Percentiles rank a stretch among this genome's conserved stretches.
Evolutionary conservation across 768 basidiomycete species (phyloP).

Genomic region (Terana coerulea): DNA sequence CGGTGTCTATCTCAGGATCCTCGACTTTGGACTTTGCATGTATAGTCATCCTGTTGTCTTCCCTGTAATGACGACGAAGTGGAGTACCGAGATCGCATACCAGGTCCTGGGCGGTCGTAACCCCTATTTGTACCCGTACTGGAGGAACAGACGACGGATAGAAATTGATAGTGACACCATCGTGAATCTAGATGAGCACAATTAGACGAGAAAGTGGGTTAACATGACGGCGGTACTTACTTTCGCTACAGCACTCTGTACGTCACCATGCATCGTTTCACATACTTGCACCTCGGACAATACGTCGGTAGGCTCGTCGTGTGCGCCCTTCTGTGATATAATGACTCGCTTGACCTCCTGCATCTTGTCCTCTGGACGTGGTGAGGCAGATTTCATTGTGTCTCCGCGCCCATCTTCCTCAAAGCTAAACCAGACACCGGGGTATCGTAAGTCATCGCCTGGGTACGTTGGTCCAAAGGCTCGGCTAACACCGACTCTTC

Average conservation of each 20-base stretch:
- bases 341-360: constrained; percentile 78
- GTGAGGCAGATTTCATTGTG: constrained; percentile 31
- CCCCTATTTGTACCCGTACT: constrained; percentile 60
- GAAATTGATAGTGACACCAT: constrained; percentile 69
- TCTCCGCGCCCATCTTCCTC: constrained; percentile 63
- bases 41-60: constrained; percentile 85
- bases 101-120: constrained; percentile 82
- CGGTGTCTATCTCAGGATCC: constrained; percentile 47
- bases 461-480: constrained; percentile 85
- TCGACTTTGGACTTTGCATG: constrained; percentile 48
- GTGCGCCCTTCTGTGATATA: constrained; percentile 62
- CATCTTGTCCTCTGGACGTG: constrained; percentile 54
- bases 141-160: constrained; percentile 49
- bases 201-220: not conserved
- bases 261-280: constrained; percentile 66
- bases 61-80: constrained; percentile 75
- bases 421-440: constrained; percentile 81
- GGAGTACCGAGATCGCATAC: constrained; percentile 78
- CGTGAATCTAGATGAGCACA: constrained; percentile 54
- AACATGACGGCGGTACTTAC: constrained; percentile 29
- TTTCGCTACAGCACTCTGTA: constrained; percentile 65
- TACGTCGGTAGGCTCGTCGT: constrained; percentile 56
- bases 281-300: constrained; percentile 69
- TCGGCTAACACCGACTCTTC: constrained; percentile 61
- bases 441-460: constrained; percentile 72